Evolutionary conservation across 2,329 filamentous ascomycete genomes (phyloP), one percentile per base, ranked within the genome.

Genomic region (Balansia obtecta): DNA sequence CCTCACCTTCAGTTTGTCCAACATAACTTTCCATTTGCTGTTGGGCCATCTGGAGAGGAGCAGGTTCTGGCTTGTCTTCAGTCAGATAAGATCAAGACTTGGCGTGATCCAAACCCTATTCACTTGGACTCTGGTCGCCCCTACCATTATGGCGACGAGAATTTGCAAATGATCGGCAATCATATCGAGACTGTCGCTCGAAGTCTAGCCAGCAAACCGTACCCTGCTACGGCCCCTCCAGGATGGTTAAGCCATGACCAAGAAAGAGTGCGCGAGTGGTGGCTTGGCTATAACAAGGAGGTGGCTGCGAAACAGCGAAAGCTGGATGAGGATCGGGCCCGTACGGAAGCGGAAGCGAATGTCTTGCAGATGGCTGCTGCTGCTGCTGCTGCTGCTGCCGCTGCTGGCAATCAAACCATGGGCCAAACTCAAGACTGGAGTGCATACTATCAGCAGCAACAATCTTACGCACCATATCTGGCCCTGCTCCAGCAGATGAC

Each of bases 261-360:
- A 2, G 71, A 71, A 33, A 70, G 70, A 53, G 65, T 72, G 0
- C 69, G 71, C 10, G 71, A 77, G 54, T 82, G 77, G 77, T 73
- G 71, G 65, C 61, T 70, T 11, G 75, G 74, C 0, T 73, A 71
- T 53, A 68, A 69, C 50, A 69, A 65, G 52, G 70, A 71, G 48
- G 44, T 60, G 12, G 62, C 66, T 9, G 59, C 61, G 1, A 66
- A 65, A 44, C 64, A 71, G 45, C 68, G 68, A 50, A 66, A 61
- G 46, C 64, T 65, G 30, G 65, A 69, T 1, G 68, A 69, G 34
- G 65, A 67, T 30, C 61, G 58, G 9, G 65, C 65, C n/a, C 61
- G 61, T 51, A 58, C 59, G 16, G 63, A 64, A 46, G 65, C 63
- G 22, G 61, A 67, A 40, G 63, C 60, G 22, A 61, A 65, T 46